phyloP scores from a whole-genome alignment of 2,329 filamentous ascomycete genomes.

The Septoria petroselini region DNA sequence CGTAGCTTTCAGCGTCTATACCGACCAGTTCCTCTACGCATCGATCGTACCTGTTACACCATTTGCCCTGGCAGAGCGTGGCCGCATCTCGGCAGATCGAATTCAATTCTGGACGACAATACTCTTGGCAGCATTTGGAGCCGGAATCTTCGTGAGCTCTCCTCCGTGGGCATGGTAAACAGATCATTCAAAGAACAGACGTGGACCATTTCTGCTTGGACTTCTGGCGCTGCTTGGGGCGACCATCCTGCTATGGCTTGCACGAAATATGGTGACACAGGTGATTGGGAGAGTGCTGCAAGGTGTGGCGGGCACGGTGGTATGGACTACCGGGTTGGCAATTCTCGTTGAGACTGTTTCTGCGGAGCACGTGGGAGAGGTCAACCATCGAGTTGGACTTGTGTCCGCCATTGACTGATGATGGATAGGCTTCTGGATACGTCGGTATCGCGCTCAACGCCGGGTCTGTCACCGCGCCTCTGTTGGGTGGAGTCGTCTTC shows the following conservation, averaged over 20 bases:
- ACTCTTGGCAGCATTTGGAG: slow-evolving; percentile 65
- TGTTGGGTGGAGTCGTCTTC: slow-evolving; percentile 66
- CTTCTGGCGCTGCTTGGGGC: slow-evolving; percentile 59
- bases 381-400: background rate
- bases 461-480: slow-evolving; percentile 60
- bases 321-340: slow-evolving; percentile 69
- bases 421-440: slow-evolving; percentile 56
- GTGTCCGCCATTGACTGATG: background rate
- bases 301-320: slow-evolving; percentile 63
- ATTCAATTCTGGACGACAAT: slow-evolving; percentile 68
- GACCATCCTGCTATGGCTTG: slow-evolving; percentile 63
- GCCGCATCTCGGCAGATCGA: slow-evolving; percentile 9
- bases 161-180: slow-evolving; percentile 52
- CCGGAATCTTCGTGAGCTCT: slow-evolving; percentile 55
- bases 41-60: slow-evolving; percentile 26
- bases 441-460: slow-evolving; percentile 60
- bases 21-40: slow-evolving; percentile 28
- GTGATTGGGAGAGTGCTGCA: slow-evolving; percentile 64
- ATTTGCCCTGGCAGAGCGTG: slow-evolving; percentile 17
- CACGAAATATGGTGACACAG: slow-evolving; percentile 57
- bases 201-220: slow-evolving; percentile 60
- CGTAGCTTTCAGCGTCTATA: slow-evolving; percentile 25
- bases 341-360: slow-evolving; percentile 66
- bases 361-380: slow-evolving; percentile 53
- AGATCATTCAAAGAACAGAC: slow-evolving; percentile 59